Evolutionary conservation across 441 rosid genomes (phyloP).

Genomic region (Populus trichocarpa): DNA sequence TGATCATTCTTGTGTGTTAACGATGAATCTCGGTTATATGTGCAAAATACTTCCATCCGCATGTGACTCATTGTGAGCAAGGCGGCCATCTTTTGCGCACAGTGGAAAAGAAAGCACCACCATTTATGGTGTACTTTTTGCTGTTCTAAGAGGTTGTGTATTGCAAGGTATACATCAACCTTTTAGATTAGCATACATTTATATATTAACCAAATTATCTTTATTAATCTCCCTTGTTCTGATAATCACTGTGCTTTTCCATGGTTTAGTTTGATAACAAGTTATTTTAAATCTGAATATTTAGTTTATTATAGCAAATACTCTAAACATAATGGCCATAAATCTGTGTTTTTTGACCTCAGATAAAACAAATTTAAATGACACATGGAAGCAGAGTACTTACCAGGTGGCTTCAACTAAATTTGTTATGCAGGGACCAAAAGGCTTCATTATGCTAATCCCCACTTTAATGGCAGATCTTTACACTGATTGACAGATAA

Average conservation of each 20-base stretch:
- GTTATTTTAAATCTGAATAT: too few relatives aligned
- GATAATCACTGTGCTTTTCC: too few relatives aligned
- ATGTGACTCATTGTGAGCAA: conserved; percentile 4
- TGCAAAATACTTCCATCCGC: conserved; percentile 20
- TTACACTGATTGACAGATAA: not conserved
- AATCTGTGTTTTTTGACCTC: too few relatives aligned
- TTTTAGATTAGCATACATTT: not conserved
- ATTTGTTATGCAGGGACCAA: not conserved
- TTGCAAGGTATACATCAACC: not conserved
- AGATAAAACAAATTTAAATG: not conserved
- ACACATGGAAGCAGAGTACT: not conserved
- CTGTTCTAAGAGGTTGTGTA: not conserved
- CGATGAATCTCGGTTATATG: not conserved
- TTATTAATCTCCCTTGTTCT: too few relatives aligned
- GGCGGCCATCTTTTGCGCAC: not conserved
- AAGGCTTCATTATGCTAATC: not conserved
- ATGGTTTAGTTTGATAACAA: too few relatives aligned
- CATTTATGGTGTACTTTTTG: not conserved
- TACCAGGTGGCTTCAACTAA: not conserved
- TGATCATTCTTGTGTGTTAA: too few relatives aligned
- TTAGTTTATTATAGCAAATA: too few relatives aligned
- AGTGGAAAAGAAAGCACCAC: not conserved
- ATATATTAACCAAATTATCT: not conserved
- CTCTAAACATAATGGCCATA: too few relatives aligned
- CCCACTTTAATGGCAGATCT: not conserved